These are phyloP conservation scores for Lentinula sp. DNA, from an alignment of 768 basidiomycete species.

Conservation along the genomic window DNA sequence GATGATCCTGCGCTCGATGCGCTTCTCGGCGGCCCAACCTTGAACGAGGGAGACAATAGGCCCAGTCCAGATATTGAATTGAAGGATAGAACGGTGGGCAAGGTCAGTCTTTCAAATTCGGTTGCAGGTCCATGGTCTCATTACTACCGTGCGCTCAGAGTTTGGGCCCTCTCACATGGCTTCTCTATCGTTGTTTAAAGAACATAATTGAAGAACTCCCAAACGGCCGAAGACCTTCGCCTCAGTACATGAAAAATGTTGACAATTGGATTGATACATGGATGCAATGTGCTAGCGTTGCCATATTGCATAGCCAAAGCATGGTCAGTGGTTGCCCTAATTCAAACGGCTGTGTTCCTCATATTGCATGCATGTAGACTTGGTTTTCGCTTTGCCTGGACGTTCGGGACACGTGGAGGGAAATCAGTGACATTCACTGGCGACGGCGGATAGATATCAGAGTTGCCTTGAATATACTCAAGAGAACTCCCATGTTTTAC, in stretches of 20 bases:
- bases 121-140: constrained; percentile 2
- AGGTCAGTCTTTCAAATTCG: constrained; percentile 14
- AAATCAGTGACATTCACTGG: neutral
- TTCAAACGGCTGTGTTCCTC: neutral
- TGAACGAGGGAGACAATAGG: neutral
- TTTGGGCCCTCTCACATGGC: constrained; percentile 24
- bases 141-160: neutral
- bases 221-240: constrained; percentile 12
- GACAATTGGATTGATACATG: constrained; percentile 66
- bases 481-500: constrained; percentile 6
- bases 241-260: constrained; percentile 25
- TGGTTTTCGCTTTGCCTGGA: constrained; percentile 1
- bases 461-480: constrained; percentile 5
- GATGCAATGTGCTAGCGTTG: constrained; percentile 61
- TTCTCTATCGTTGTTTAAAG: constrained; percentile 37
- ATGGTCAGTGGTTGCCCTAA: neutral
- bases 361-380: neutral
- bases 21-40: constrained; percentile 25
- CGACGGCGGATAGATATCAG: constrained; percentile 2
- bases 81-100: constrained; percentile 14
- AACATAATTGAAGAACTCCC: constrained; percentile 16
- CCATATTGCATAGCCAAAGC: constrained; percentile 36
- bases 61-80: constrained; percentile 23
- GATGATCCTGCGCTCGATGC: constrained; percentile 56
- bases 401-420: neutral